A percentile compares a stretch with the other conserved stretches of the same genome.
Evolutionary conservation across 2,329 filamentous ascomycete genomes (phyloP).

Genomic region (Ophiostoma angusticollis): DNA sequence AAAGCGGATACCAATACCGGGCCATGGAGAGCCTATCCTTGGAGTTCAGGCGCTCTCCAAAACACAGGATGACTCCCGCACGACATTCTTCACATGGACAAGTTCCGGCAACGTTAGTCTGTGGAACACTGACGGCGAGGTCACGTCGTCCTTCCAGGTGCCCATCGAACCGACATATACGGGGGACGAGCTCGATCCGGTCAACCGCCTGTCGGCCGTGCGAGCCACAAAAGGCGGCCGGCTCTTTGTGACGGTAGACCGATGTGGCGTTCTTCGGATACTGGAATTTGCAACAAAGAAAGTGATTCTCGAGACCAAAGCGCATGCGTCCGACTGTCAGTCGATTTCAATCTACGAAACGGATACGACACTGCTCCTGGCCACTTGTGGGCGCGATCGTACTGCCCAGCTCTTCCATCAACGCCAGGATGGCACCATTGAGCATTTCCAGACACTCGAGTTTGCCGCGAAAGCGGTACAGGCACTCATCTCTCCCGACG

Average conservation of each 20-base stretch:
- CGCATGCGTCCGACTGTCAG: conserved; percentile 75
- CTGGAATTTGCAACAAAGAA: conserved; percentile 49
- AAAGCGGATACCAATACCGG: conserved; percentile 42
- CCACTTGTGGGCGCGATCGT: conserved; percentile 75
- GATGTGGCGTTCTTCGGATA: conserved; percentile 66
- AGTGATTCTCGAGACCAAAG: conserved; percentile 61
- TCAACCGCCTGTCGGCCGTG: conserved; percentile 48
- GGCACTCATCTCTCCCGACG: conserved; percentile 58
- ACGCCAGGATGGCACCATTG: conserved; percentile 43
- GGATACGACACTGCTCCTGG: conserved; percentile 52
- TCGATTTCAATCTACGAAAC: conserved; percentile 62
- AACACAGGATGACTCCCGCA: conserved; percentile 46
- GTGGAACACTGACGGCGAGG: conserved; percentile 64
- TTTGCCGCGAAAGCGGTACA: conserved; percentile 77
- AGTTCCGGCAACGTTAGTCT: conserved; percentile 66
- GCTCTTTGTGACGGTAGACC: conserved; percentile 72
- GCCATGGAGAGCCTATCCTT: conserved; percentile 51
- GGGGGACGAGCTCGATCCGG: conserved; percentile 36
- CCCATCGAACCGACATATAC: conserved; percentile 50
- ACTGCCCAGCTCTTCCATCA: conserved; percentile 81
- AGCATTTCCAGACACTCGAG: conserved; percentile 83
- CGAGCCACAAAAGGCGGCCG: conserved; percentile 47
- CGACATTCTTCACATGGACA: conserved; percentile 84
- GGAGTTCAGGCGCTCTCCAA: conserved; percentile 57
- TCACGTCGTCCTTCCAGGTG: conserved; percentile 51